Base-by-base conservation (phyloP, 352 stramenopile species). In the Phytophthora lateralis region DNA sequence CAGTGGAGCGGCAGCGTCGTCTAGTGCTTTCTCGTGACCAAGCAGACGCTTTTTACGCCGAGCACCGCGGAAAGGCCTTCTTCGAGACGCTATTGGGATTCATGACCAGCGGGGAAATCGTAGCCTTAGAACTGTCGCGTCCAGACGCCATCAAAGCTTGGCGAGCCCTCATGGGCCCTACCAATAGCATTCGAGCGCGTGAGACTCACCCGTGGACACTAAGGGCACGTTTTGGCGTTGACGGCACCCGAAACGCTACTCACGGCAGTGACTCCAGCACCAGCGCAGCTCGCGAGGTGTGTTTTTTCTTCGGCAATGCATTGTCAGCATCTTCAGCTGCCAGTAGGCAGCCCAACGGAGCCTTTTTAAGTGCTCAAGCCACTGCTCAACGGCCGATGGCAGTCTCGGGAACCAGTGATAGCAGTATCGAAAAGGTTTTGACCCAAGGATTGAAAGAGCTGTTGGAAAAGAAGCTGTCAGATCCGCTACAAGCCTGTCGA, bases 191-290 rank as follows among this genome's bases (percentile, higher is more conserved):
- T 9, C 64, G 52, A 34, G 88, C 88, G 4, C 61, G 76, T 0
- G 57, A 76, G 30, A 80, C 63, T 1, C 60, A 81, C 26, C 76
- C 82, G 11, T 81, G 69, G 75, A 83, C 75, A 8, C 56, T 97
- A 26, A 76, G 87, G 4, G 90, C 78, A 14, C 71, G 76, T n/a
- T 96, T 91, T 54, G 90, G 90, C 10, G 44, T 87, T n/a, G 82
- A 94, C 26, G 80, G 86, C 14, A 93, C 79, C 1, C 52, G 66
- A 18, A 97, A 97, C 57, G 85, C 89, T 8, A 93, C 87, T 1
- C 90, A 96, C 46, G 90, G 88, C 20, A 93, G 78, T 48, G 88
- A 96, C 52, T 76, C 77, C 4, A 59, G 43, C 15, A 44, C 35
- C 6, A 90, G 73, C 42, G 88, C 90, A 9, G 55, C 59, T 3